These are phyloP conservation scores for Globisporangium barbulae DNA, from an alignment of 352 stramenopile species.

Conservation along the genomic window DNA sequence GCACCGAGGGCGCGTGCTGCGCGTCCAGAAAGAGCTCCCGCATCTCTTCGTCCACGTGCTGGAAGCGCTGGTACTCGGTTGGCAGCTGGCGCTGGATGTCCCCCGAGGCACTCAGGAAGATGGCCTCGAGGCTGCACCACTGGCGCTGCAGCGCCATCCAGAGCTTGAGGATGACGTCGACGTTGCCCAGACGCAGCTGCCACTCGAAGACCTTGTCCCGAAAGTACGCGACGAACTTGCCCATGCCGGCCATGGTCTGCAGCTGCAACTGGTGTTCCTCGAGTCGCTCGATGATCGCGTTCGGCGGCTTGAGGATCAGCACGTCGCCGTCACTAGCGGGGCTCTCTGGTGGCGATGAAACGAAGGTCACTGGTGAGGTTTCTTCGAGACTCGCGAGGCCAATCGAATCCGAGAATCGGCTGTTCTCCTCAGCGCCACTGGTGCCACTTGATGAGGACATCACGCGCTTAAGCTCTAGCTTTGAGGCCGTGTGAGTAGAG, in stretches of 20 bases:
- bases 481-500: background rate
- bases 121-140: conserved; percentile 94
- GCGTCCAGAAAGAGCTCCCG: conserved; percentile 67
- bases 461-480: background rate
- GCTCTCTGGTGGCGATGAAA: conserved; percentile 2
- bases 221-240: conserved; percentile 96
- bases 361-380: background rate
- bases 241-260: conserved; percentile 95
- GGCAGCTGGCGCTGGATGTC: conserved; percentile 94
- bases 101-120: conserved; percentile 89
- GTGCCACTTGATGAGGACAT: background rate
- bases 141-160: conserved; percentile 90
- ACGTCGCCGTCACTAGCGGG: conserved; percentile 65
- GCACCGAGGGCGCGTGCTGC: conserved; percentile 59
- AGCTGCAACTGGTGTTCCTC: conserved; percentile 95
- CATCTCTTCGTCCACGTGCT: conserved; percentile 87
- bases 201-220: conserved; percentile 94
- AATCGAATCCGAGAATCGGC: background rate
- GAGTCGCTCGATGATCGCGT: conserved; percentile 91
- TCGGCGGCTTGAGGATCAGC: conserved; percentile 87
- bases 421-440: background rate
- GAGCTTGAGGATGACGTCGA: conserved; percentile 92
- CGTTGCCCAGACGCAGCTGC: conserved; percentile 89
- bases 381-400: background rate
- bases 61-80: conserved; percentile 88